Conservation (phyloP, 108 stramenopile species). For the Skeletonema tropicum region DNA sequence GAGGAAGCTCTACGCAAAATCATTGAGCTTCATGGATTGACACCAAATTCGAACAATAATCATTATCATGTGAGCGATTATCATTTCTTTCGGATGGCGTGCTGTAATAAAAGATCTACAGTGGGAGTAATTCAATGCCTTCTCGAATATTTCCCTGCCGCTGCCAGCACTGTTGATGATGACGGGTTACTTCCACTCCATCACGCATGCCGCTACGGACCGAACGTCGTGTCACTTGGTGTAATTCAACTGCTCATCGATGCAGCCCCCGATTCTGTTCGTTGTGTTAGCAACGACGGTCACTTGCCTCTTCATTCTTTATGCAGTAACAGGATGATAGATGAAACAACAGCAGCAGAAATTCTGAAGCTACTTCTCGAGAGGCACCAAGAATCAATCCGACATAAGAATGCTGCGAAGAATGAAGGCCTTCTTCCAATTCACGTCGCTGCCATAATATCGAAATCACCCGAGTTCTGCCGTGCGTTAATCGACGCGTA, state of each 20-base stretch:
- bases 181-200: too few species aligned
- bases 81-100: neutral
- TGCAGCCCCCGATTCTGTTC: too few species aligned
- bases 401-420: neutral
- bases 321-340: neutral
- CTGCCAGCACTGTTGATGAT: too few species aligned
- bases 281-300: neutral
- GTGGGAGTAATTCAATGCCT: neutral
- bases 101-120: constrained; percentile 2
- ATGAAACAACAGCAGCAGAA: neutral
- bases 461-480: neutral
- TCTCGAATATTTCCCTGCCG: too few species aligned
- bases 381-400: neutral
- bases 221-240: neutral
- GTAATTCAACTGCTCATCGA: too few species aligned
- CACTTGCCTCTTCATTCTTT: neutral
- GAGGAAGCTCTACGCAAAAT: neutral
- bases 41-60: too few species aligned
- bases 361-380: constrained; percentile 11
- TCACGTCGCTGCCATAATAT: neutral
- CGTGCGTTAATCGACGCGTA: neutral
- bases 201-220: neutral
- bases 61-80: too few species aligned
- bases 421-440: constrained; percentile 2
- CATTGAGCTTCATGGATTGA: neutral